Evolutionary conservation across 345 rosid genomes (phyloP), one percentile per base, ranked within the genome.

Genomic region (Lagerstroemia speciosa): DNA sequence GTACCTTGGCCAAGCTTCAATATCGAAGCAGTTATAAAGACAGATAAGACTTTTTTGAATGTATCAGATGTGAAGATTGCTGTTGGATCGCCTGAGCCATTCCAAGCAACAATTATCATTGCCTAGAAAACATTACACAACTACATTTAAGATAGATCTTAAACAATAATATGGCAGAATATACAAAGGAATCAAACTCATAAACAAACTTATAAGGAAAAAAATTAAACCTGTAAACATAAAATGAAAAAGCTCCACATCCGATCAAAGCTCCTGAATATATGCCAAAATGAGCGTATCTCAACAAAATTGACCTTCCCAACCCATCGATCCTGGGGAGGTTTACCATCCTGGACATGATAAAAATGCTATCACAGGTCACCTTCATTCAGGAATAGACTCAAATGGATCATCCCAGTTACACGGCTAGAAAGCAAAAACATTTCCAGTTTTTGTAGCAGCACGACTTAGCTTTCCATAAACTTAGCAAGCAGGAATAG

Each of bases 271-370:
- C 98, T 95, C 79, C 99, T 88, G 78, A 95, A 95, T 67, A 92
- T 72, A 83, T 95, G 99, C 96, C 93, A 92, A 82, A 92, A 95
- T 38, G 98, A 82, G 41, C 99, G 94, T 70, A 95, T 92, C 82
- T 95, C 99, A 74, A 95, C 99, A 75, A 95, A 92, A 78, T 95
- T 92, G 72, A 86, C 98, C 79, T 95, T 95, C 60, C 98, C 99
- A 71, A 85, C 86, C 99, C 99, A 92, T 66, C 86, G 81, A 78
- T 90, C 88, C 76, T 69, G 78, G 63, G 48, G 43, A 68, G 94
- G 86, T 75, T 88, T 95, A 64, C 78, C 75, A 24, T 95, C 98
- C 99, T 94, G 80, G 38, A 81, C 9, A 71, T 20, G 48, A 31
- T 36, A 26, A 38, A 55, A 68, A 50, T 17, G 34, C 33, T 77